phyloP scores from a whole-genome alignment of 116 monocot species.

The Thalassia testudinum region DNA sequence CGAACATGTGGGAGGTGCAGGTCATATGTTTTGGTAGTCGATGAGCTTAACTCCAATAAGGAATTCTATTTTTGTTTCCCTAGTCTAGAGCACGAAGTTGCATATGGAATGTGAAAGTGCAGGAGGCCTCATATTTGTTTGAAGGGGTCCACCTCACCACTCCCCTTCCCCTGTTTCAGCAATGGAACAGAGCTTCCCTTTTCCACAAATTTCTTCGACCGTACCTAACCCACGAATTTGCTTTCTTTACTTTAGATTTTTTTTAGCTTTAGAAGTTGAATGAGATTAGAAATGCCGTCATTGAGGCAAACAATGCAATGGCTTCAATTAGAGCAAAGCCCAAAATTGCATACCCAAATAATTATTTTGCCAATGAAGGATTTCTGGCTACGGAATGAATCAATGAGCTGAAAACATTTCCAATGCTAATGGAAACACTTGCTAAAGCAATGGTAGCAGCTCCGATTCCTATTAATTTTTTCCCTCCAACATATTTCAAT shows the following conservation, averaged over 20 bases:
- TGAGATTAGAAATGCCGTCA: constrained; percentile 1
- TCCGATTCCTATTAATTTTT: too few species aligned
- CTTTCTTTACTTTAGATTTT: too few species aligned
- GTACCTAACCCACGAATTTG: background rate
- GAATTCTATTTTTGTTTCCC: too few species aligned
- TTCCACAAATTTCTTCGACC: background rate
- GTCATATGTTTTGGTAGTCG: too few species aligned
- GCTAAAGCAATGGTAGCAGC: too few species aligned
- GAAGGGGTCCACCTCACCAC: background rate
- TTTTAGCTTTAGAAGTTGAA: background rate
- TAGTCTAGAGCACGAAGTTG: too few species aligned
- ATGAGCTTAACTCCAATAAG: too few species aligned
- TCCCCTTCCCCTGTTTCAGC: background rate
- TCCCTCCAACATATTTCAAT: too few species aligned
- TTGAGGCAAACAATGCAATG: constrained; percentile 2
- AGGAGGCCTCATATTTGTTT: too few species aligned
- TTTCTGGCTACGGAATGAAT: constrained; percentile 3
- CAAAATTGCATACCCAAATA: constrained; percentile 1
- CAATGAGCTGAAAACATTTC: constrained; percentile 2
- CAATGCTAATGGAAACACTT: background rate
- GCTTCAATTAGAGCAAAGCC: constrained; percentile 2
- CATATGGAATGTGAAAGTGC: too few species aligned
- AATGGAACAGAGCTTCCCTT: background rate
- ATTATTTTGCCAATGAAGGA: constrained; percentile 2
- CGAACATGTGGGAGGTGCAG: too few species aligned